Evolutionary conservation across 2,329 filamentous ascomycete species (phyloP).

Genomic region (Fusarium sp.): DNA sequence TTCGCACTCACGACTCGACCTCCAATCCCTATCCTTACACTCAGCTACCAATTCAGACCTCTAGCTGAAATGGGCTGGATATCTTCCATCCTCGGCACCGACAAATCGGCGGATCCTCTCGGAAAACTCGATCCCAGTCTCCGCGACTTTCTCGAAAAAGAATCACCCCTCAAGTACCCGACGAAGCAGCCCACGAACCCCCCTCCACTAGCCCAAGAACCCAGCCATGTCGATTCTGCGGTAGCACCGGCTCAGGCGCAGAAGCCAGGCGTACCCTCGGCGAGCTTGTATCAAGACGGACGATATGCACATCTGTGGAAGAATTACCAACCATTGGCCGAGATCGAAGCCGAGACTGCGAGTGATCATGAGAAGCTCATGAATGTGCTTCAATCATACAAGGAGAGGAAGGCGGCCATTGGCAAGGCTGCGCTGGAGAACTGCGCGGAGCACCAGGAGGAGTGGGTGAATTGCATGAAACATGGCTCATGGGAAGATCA

Average conservation of each 20-base stretch:
- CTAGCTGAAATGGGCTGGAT: constrained; percentile 66
- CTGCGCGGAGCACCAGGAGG: constrained; percentile 87
- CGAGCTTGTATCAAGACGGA: constrained; percentile 70
- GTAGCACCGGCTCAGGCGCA: constrained; percentile 31
- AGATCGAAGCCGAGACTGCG: constrained; percentile 77
- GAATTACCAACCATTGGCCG: constrained; percentile 80
- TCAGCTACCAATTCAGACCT: background rate
- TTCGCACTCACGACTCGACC: constrained; percentile 8
- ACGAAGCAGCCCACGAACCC: constrained; percentile 40
- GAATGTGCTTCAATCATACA: constrained; percentile 85
- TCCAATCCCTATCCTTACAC: background rate
- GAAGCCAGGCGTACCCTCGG: constrained; percentile 55
- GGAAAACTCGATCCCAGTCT: constrained; percentile 84
- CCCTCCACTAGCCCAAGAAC: constrained; percentile 16
- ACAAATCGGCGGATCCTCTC: constrained; percentile 67
- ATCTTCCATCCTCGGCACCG: constrained; percentile 64
- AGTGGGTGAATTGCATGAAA: constrained; percentile 85
- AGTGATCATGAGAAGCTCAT: constrained; percentile 83
- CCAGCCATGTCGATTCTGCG: constrained; percentile 21
- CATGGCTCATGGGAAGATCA: constrained; percentile 75
- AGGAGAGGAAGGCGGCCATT: constrained; percentile 82
- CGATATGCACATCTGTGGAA: constrained; percentile 90
- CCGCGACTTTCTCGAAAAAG: constrained; percentile 85
- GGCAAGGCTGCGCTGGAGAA: constrained; percentile 90
- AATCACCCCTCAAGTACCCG: constrained; percentile 80